A percentile compares a stretch with the other conserved stretches of the same genome.
phyloP scores from a whole-genome alignment of 495 filamentous ascomycete species.

The Tuber brumale region DNA sequence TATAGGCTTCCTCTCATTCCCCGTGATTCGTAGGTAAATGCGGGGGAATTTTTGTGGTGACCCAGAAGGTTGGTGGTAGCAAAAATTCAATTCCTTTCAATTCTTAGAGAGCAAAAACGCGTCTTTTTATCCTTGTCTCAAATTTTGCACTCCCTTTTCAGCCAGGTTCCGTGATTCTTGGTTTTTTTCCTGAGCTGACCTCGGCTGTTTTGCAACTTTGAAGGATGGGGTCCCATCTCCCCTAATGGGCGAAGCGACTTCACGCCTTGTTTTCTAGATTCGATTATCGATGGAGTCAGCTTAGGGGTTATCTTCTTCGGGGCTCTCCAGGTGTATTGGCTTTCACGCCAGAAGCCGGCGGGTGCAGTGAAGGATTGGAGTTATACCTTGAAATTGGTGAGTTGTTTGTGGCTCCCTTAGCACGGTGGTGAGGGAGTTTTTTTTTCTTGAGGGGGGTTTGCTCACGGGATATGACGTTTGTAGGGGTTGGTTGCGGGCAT shows the following conservation, averaged over 20 bases:
- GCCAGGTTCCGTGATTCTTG: slow-evolving; percentile 14
- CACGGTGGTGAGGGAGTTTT: slow-evolving; percentile 6
- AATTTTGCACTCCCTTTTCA: slow-evolving; percentile 3
- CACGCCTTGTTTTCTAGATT: slow-evolving; percentile 92
- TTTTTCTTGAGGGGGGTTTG: slow-evolving; percentile 8
- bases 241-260: slow-evolving; percentile 70
- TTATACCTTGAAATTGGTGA: slow-evolving; percentile 84
- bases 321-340: slow-evolving; percentile 64
- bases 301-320: slow-evolving; percentile 70
- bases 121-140: background rate
- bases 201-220: slow-evolving; percentile 11
- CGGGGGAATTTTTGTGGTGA: slow-evolving; percentile 32
- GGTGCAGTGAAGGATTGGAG: slow-evolving; percentile 74
- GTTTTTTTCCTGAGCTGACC: slow-evolving; percentile 7
- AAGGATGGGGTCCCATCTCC: slow-evolving; percentile 90
- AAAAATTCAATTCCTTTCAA: background rate
- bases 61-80: slow-evolving; percentile 33
- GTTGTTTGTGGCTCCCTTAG: slow-evolving; percentile 36
- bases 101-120: background rate
- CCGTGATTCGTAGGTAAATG: slow-evolving; percentile 15
- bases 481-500: slow-evolving; percentile 64
- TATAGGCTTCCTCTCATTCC: background rate
- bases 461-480: slow-evolving; percentile 29
- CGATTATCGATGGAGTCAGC: slow-evolving; percentile 70
- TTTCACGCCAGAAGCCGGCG: slow-evolving; percentile 59